These are phyloP conservation scores for Discostella stelligeroides DNA, from an alignment of 108 stramenopile genomes.

Conservation along the genomic window DNA sequence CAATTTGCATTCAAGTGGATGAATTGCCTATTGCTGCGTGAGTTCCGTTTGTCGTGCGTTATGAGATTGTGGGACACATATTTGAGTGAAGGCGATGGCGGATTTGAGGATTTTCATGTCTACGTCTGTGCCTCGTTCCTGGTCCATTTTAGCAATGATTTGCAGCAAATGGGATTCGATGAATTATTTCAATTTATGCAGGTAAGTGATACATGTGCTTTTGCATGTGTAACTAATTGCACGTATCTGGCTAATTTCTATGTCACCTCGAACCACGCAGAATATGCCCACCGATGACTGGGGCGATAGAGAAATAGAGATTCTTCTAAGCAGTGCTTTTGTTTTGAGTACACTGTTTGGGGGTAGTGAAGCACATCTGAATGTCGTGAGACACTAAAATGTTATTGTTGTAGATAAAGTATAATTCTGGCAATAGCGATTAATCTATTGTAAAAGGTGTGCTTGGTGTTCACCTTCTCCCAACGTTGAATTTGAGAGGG, in stretches of 20 bases:
- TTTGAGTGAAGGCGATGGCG: constrained; percentile 83
- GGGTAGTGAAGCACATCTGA: constrained; percentile 87
- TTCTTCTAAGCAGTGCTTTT: constrained; percentile 82
- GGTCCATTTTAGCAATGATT: constrained; percentile 86
- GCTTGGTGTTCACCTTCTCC: constrained; percentile 44
- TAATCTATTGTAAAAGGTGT: not conserved
- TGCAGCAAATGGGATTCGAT: constrained; percentile 91
- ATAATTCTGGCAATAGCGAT: not conserved
- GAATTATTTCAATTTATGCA: constrained; percentile 97
- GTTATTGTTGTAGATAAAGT: not conserved
- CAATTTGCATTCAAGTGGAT: constrained; percentile 99
- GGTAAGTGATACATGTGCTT: constrained; percentile 8
- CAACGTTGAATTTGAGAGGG: constrained; percentile 65
- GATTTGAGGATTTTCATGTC: constrained; percentile 97
- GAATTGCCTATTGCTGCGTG: constrained; percentile 96
- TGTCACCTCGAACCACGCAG: constrained; percentile 7
- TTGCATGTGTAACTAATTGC: not conserved
- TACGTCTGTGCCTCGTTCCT: constrained; percentile 98
- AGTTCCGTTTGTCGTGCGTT: constrained; percentile 82
- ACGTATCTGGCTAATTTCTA: not conserved
- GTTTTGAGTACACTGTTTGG: constrained; percentile 87
- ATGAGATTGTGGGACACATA: constrained; percentile 96
- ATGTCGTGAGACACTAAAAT: constrained; percentile 33
- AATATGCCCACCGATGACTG: constrained; percentile 78
- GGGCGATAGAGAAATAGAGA: constrained; percentile 87